A percentile compares a stretch with the other conserved stretches of the same genome.
phyloP scores from a whole-genome alignment of 2,329 filamentous ascomycete species.

The Didymellaceae sp. region DNA sequence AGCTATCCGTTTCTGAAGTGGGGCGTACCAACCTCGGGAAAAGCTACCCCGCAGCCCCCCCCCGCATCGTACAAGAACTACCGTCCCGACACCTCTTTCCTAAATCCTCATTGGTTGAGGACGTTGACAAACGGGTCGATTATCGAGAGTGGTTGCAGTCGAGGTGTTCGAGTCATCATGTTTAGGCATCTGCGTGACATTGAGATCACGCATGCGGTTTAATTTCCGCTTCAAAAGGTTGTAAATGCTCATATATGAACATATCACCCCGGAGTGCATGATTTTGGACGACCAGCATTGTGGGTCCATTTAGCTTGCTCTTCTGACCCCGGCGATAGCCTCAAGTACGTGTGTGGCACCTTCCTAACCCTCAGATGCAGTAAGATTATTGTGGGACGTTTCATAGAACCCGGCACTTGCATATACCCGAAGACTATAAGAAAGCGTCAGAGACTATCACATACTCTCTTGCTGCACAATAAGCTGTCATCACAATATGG shows the following conservation, averaged over 20 bases:
- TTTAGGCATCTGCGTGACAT: no score
- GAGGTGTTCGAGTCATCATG: not conserved
- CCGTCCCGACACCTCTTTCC: not conserved
- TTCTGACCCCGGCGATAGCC: no score
- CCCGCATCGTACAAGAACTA: not conserved
- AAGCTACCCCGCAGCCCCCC: conserved; percentile 10
- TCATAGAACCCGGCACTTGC: not conserved
- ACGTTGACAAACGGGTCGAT: not conserved
- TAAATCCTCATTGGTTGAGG: not conserved
- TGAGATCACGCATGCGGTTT: not conserved
- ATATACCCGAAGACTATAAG: not conserved
- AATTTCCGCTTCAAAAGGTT: not conserved
- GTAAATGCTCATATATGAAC: not conserved
- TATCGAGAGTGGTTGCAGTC: not conserved
- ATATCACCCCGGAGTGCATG: no score
- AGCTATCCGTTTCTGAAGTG: no score
- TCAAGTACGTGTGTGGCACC: not conserved
- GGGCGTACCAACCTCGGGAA: conserved; percentile 1
- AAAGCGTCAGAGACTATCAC: not conserved
- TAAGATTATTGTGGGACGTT: not conserved
- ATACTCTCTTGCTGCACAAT: no score
- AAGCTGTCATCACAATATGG: conserved; percentile 42
- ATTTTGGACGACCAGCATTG: no score
- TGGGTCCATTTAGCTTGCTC: no score
- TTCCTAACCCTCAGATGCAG: not conserved